Conservation (phyloP, 2,329 filamentous ascomycete genomes). For the Arthrocladium fulminans region DNA sequence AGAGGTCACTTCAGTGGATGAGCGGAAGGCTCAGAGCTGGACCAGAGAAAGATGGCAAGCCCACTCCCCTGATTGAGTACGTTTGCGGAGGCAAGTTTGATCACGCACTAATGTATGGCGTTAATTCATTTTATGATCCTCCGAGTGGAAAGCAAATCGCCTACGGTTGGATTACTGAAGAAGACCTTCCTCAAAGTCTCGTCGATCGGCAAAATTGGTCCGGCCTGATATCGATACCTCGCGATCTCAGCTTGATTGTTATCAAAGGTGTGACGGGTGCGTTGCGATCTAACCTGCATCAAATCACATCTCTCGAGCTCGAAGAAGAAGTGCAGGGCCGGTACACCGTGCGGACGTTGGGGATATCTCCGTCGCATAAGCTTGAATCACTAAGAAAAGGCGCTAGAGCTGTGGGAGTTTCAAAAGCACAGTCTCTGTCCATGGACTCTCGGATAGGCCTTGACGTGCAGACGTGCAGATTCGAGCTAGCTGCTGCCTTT, state of each 20-base stretch:
- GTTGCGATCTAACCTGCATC: slow-evolving; percentile 28
- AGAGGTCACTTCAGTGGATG: slow-evolving; percentile 39
- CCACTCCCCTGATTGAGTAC: slow-evolving; percentile 26
- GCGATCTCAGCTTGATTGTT: slow-evolving; percentile 36
- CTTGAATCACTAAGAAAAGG: slow-evolving; percentile 21
- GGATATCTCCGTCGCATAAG: slow-evolving; percentile 26
- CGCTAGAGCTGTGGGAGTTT: slow-evolving; percentile 10
- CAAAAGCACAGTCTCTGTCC: slow-evolving; percentile 7
- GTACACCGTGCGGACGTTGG: slow-evolving; percentile 37
- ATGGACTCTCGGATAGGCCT: slow-evolving; percentile 19
- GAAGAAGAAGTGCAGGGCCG: slow-evolving; percentile 21
- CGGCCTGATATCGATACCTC: slow-evolving; percentile 40
- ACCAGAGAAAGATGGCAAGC: slow-evolving; percentile 1
- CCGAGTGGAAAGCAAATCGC: slow-evolving; percentile 33
- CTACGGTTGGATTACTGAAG: slow-evolving; percentile 46
- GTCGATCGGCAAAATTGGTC: slow-evolving; percentile 43
- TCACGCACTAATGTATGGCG: slow-evolving; percentile 42
- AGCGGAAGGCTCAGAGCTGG: slow-evolving; percentile 24
- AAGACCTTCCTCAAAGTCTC: slow-evolving; percentile 38
- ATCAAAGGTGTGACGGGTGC: slow-evolving; percentile 31
- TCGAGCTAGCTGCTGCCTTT: slow-evolving; percentile 15
- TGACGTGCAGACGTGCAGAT: slow-evolving; percentile 14
- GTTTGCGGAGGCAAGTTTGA: slow-evolving; percentile 40
- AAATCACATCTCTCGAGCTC: slow-evolving; percentile 37
- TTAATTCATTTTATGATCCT: slow-evolving; percentile 42